These are phyloP conservation scores for Exophiala sp. DNA, from an alignment of 2,329 filamentous ascomycete genomes.

Conservation along the genomic window DNA sequence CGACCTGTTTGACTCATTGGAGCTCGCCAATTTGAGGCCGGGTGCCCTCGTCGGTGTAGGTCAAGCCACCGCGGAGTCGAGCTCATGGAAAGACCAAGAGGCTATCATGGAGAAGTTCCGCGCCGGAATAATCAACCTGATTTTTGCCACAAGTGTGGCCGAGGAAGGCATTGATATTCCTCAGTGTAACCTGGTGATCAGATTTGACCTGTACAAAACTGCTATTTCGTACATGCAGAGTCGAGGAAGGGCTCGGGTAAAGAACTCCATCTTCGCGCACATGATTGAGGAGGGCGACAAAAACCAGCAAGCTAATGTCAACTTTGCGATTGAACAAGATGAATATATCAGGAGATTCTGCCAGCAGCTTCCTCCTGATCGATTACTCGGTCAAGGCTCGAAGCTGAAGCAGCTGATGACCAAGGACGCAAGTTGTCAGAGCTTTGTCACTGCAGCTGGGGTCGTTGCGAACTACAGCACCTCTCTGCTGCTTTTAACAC, in stretches of 20 bases:
- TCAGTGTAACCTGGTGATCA: constrained; percentile 62
- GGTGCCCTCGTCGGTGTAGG: constrained; percentile 64
- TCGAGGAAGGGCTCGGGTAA: constrained; percentile 76
- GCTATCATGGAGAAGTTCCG: constrained; percentile 65
- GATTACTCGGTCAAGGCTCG: constrained; percentile 62
- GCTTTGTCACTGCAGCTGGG: constrained; percentile 20
- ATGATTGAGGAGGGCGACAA: constrained; percentile 74
- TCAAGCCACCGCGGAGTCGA: constrained; percentile 55
- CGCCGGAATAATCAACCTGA: constrained; percentile 56
- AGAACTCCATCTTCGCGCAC: constrained; percentile 74
- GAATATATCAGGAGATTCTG: constrained; percentile 70
- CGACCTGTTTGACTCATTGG: constrained; percentile 61
- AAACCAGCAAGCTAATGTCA: constrained; percentile 58
- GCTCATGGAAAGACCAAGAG: constrained; percentile 71
- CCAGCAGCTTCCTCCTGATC: constrained; percentile 67
- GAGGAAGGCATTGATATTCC: constrained; percentile 66
- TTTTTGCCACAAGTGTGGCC: constrained; percentile 63
- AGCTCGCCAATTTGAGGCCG: constrained; percentile 57
- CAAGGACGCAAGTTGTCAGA: constrained; percentile 39
- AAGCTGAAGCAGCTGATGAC: constrained; percentile 56
- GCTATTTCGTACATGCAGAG: constrained; percentile 96
- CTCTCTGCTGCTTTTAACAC: constrained; percentile 21
- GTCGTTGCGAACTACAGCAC: constrained; percentile 25
- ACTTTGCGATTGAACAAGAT: constrained; percentile 53
- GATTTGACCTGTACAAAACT: constrained; percentile 81